phyloP scores from a whole-genome alignment of 306 rosid genomes.

The Prunus kanzakura region DNA sequence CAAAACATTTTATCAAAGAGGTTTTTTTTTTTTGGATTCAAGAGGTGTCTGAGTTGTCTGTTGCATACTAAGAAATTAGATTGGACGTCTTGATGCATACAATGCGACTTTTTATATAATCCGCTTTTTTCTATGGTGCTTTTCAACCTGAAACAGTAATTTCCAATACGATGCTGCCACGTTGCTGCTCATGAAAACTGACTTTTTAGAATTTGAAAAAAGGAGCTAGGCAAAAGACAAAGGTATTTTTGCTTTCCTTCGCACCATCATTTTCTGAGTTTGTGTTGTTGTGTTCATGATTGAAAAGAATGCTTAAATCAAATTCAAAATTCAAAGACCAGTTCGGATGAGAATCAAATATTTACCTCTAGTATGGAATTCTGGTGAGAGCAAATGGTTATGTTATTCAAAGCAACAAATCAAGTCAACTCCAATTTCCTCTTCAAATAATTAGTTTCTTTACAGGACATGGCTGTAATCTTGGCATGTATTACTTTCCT shows the following conservation, averaged over 20 bases:
- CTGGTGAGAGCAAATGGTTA: too few species aligned
- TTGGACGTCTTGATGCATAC: constrained; percentile 10
- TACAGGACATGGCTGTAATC: too few species aligned
- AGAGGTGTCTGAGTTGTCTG: neutral
- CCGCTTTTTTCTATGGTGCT: neutral
- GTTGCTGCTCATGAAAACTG: neutral
- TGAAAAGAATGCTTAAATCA: neutral
- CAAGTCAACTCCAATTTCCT: too few species aligned
- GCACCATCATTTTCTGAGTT: too few species aligned
- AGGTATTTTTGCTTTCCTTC: neutral
- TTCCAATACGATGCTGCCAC: neutral
- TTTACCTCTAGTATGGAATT: too few species aligned
- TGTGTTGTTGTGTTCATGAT: too few species aligned
- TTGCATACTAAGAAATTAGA: constrained; percentile 12
- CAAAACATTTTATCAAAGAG: neutral
- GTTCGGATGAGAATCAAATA: too few species aligned
- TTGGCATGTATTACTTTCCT: too few species aligned
- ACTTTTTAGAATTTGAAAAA: neutral
- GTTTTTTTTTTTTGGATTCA: neutral
- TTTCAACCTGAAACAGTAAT: neutral
- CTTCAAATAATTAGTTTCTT: too few species aligned
- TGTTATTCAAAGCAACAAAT: too few species aligned
- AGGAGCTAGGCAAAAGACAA: neutral
- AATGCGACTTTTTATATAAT: neutral
- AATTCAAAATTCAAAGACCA: too few species aligned